Evolutionary conservation across 768 basidiomycete genomes (phyloP).

Genomic region (Mrakia hoshinonis): DNA sequence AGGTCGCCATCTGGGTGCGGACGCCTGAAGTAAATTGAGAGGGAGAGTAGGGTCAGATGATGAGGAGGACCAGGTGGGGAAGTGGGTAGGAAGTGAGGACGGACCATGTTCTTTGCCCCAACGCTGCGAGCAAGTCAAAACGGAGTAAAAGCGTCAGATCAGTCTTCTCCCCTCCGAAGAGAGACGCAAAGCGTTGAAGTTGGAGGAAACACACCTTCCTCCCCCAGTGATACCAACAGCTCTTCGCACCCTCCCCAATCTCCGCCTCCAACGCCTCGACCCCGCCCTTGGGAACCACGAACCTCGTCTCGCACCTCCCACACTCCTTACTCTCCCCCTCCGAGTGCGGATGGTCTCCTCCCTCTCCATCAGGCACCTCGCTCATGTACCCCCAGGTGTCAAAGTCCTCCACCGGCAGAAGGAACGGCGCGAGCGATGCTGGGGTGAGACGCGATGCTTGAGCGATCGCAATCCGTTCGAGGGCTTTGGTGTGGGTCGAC

Average conservation of each 20-base stretch:
- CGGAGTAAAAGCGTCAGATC: not conserved
- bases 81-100: conserved; percentile 31
- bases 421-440: conserved; percentile 48
- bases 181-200: not conserved
- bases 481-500: conserved; percentile 32
- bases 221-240: conserved; percentile 81
- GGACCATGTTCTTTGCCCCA: conserved; percentile 59
- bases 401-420: conserved; percentile 55
- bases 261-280: conserved; percentile 42
- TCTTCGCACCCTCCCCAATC: conserved; percentile 40
- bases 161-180: too few relatives aligned
- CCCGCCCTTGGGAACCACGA: conserved; percentile 46
- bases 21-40: conserved; percentile 11
- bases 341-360: conserved; percentile 56
- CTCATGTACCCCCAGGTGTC: conserved; percentile 61
- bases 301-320: conserved; percentile 66
- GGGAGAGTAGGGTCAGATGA: not conserved
- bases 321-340: conserved; percentile 57
- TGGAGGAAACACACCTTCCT: conserved; percentile 43
- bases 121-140: conserved; percentile 37
- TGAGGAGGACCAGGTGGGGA: not conserved
- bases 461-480: not conserved
- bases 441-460: conserved; percentile 49
- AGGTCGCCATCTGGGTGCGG: conserved; percentile 61
- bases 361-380: conserved; percentile 57